Conservation (phyloP, 192 early-diverging fungal genomes). For the Backusella macrospora region DNA sequence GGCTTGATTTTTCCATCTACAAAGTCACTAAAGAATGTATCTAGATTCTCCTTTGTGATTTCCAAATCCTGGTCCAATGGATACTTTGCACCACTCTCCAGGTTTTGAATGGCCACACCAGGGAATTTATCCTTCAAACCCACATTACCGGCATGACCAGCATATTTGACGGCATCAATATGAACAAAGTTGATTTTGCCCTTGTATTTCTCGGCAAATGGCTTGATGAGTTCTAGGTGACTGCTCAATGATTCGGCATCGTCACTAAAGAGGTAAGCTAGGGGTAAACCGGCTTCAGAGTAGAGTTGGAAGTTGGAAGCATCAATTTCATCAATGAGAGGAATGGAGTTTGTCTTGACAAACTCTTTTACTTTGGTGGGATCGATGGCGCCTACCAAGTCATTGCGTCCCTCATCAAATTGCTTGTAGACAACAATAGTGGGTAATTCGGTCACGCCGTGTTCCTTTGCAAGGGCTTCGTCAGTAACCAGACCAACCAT, state of each 20-base stretch:
- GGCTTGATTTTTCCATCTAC: slow-evolving; percentile 70
- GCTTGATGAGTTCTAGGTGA: slow-evolving; percentile 62
- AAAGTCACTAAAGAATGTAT: slow-evolving; percentile 67
- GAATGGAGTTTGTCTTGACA: slow-evolving; percentile 80
- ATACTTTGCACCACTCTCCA: slow-evolving; percentile 76
- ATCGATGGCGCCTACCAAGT: slow-evolving; percentile 55
- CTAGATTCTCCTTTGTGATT: slow-evolving; percentile 60
- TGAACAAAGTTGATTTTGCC: slow-evolving; percentile 92
- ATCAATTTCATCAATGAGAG: slow-evolving; percentile 87
- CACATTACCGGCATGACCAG: slow-evolving; percentile 83
- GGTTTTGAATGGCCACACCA: slow-evolving; percentile 87
- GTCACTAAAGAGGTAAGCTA: slow-evolving; percentile 87
- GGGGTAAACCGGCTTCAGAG: slow-evolving; percentile 83
- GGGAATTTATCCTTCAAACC: slow-evolving; percentile 93
- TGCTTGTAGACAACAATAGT: slow-evolving; percentile 86
- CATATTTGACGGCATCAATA: slow-evolving; percentile 87
- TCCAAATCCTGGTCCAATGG: slow-evolving; percentile 77
- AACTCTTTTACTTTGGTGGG: slow-evolving; percentile 66
- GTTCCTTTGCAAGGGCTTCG: slow-evolving; percentile 55
- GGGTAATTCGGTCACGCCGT: slow-evolving; percentile 44
- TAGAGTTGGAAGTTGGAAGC: slow-evolving; percentile 88
- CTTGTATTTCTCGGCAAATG: slow-evolving; percentile 81
- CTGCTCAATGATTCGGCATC: slow-evolving; percentile 50
- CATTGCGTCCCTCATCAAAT: slow-evolving; percentile 86
- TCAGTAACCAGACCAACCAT: slow-evolving; percentile 82